These are phyloP conservation scores for Colletotrichum liriopes DNA, from an alignment of 2,329 filamentous ascomycete species.

Conservation along the genomic window DNA sequence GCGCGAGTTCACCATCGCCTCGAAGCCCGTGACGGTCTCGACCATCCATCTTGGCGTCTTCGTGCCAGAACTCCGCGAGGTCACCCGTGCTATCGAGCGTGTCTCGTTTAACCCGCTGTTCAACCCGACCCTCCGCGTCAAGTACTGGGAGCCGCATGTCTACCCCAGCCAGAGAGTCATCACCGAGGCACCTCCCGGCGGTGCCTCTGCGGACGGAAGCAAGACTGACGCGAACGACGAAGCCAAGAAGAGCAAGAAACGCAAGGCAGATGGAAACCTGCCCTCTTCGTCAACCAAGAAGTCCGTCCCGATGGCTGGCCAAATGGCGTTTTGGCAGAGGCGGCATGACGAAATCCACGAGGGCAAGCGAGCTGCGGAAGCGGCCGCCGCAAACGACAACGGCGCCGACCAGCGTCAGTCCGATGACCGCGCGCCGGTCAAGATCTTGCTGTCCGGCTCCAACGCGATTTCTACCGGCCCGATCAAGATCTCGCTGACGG, in stretches of 20 bases:
- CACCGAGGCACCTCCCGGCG: conserved; percentile 64
- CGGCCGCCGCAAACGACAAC: conserved; percentile 7
- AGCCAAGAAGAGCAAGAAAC: conserved; percentile 65
- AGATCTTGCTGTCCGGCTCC: conserved; percentile 42
- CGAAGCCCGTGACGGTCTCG: conserved; percentile 78
- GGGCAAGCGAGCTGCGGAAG: conserved; percentile 29
- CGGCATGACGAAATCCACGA: conserved; percentile 60
- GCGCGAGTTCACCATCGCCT: conserved; percentile 84
- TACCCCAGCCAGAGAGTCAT: conserved; percentile 78
- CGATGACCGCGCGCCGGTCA: conserved; percentile 42
- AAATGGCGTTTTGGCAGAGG: conserved; percentile 62
- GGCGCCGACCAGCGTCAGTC: conserved; percentile 8
- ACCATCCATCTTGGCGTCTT: conserved; percentile 91
- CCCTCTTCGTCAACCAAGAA: conserved; percentile 54
- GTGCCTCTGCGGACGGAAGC: conserved; percentile 57
- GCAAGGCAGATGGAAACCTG: conserved; percentile 63
- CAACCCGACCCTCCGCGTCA: conserved; percentile 77
- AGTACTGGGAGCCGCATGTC: conserved; percentile 83
- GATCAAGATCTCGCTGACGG: conserved; percentile 53
- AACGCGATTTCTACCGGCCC: conserved; percentile 37
- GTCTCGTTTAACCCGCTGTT: conserved; percentile 81
- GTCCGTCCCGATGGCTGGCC: conserved; percentile 58
- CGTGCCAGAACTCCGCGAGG: conserved; percentile 77
- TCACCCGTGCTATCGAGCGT: conserved; percentile 68
- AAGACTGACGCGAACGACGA: conserved; percentile 49